phyloP scores from a whole-genome alignment of 352 stramenopile species.

The Globisporangium heterothallicum region DNA sequence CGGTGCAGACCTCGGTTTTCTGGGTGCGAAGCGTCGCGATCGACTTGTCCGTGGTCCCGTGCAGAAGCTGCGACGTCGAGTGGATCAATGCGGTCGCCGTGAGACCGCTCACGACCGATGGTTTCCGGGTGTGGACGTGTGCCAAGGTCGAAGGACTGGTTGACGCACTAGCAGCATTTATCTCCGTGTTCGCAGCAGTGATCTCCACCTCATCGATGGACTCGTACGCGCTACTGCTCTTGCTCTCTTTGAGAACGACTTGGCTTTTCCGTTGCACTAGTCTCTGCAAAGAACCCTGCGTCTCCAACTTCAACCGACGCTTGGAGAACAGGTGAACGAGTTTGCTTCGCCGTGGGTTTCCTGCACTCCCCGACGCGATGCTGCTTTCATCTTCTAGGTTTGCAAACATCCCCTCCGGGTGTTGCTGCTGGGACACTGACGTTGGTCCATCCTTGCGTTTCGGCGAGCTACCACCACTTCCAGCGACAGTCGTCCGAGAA shows the following conservation, averaged over 20 bases:
- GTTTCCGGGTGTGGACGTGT: not conserved
- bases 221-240: conserved; percentile 1
- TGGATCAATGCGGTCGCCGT: not conserved
- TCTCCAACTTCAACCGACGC: conserved; percentile 22
- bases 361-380: not conserved
- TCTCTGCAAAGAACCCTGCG: conserved; percentile 33
- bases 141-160: not conserved
- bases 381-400: not conserved
- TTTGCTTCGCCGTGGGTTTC: not conserved
- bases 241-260: not conserved
- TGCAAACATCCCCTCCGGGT: not conserved
- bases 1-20: conserved; percentile 18
- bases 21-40: conserved; percentile 4
- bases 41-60: not conserved
- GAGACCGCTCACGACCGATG: not conserved
- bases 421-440: not conserved
- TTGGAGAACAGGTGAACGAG: conserved; percentile 14
- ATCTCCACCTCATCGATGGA: not conserved
- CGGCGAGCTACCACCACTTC: not conserved
- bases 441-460: not conserved
- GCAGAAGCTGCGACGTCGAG: conserved; percentile 2
- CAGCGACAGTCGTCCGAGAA: not conserved
- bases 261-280: conserved; percentile 17
- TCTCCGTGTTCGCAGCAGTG: conserved; percentile 1
- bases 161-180: no score